Base-by-base conservation (phyloP, 2,329 filamentous ascomycete genomes). In the Colletotrichum eleusines region DNA sequence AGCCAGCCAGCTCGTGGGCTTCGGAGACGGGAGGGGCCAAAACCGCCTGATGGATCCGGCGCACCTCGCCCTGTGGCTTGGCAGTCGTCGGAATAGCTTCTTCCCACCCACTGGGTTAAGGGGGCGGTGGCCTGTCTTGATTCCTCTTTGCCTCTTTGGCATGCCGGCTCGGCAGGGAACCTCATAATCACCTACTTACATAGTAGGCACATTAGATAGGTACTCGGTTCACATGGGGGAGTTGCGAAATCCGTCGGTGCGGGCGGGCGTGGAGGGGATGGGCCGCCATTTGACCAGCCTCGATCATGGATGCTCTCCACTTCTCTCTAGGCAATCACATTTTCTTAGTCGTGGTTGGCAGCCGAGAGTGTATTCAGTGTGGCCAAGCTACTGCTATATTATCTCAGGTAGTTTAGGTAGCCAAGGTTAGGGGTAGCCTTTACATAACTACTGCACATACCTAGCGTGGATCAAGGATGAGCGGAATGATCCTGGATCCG, bases 321-420 rank as follows among this genome's bases (percentile, higher is more conserved):
- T 58, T 42, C 20, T 40, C 54, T 60, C 55, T 28, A 69, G 67
- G 67, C 67, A 69, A 66, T 60, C 63, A 55, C 42, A 69, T 69
- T 69, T 63, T 57, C 54, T n/a, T 12, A 31, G 18, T 48, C 12
- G 14, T 60, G 67, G 58, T 66, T 69, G 67, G 67, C 31, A 35
- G 26, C n/a, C n/a, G 28, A 2, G 26, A 28, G 42, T 38, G 18
- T 46, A 18, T 60, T 60, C 18, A 23, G n/a, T 23, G 38, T 51
- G 18, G 46, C 59, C 46, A 28, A n/a, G 59, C 26, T 26, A 18
- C 38, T 6, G 18, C 14, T 16, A 18, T 9, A 12, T n/a, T 23
- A 23, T n/a, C 8, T 23, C 9, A 14, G 18, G 18, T 50, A 26
- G 23, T 16, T 5, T 51, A 51, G 48, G 48, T 28, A 54, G 48